Percentiles rank a stretch among this genome's conserved stretches.
Evolutionary conservation across 2,329 filamentous ascomycete species (phyloP).

Genomic region (Lachnellula cervina): DNA sequence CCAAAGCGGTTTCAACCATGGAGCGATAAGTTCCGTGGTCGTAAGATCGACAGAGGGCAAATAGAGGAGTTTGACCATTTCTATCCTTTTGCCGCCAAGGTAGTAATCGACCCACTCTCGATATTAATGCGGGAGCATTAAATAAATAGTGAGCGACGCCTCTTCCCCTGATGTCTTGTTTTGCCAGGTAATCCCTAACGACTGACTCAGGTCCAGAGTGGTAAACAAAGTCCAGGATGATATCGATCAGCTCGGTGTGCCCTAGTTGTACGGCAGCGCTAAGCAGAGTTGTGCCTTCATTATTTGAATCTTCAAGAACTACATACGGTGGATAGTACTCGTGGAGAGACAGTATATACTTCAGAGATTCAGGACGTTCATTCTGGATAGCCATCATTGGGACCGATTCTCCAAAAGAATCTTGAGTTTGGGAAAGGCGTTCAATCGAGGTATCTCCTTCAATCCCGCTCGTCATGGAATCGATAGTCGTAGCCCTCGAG

Average conservation of each 20-base stretch:
- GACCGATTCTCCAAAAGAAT: slow-evolving; percentile 73
- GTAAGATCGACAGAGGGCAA: slow-evolving; percentile 91
- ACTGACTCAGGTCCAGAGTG: slow-evolving; percentile 49
- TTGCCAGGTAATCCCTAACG: slow-evolving; percentile 63
- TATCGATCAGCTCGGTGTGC: slow-evolving; percentile 67
- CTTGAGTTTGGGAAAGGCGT: slow-evolving; percentile 65
- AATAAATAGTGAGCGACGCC: slow-evolving; percentile 96
- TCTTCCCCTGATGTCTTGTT: slow-evolving; percentile 78
- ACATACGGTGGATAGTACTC: slow-evolving; percentile 68
- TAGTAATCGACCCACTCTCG: slow-evolving; percentile 68
- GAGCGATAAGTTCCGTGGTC: slow-evolving; percentile 80
- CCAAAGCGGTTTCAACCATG: slow-evolving; percentile 82
- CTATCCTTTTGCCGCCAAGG: slow-evolving; percentile 90
- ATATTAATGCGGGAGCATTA: slow-evolving; percentile 77
- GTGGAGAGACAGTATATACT: slow-evolving; percentile 71
- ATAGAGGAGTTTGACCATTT: slow-evolving; percentile 96
- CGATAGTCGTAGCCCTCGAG: slow-evolving; percentile 73
- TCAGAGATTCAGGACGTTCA: slow-evolving; percentile 65
- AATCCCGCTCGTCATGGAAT: slow-evolving; percentile 65
- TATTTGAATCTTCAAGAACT: slow-evolving; percentile 79
- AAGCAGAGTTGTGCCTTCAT: slow-evolving; percentile 82
- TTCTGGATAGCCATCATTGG: slow-evolving; percentile 80
- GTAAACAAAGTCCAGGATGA: slow-evolving; percentile 68
- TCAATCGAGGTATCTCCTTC: slow-evolving; percentile 86
- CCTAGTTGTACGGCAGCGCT: slow-evolving; percentile 88